Base-by-base conservation (phyloP, 352 stramenopile species). In the Globisporangium iwayamae region DNA sequence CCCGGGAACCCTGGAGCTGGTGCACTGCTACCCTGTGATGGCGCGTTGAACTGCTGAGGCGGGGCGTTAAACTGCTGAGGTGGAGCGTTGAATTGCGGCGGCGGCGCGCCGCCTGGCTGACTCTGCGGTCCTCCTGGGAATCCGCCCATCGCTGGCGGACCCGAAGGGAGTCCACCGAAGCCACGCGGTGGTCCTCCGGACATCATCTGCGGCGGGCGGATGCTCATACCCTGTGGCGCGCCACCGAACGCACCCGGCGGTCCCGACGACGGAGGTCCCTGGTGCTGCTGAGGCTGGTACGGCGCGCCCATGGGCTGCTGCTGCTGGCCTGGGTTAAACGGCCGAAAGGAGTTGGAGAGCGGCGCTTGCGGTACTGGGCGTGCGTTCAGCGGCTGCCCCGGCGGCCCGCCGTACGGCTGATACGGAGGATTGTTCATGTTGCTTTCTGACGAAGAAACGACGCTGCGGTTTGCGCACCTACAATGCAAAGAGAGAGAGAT, bases 251-350 rank as follows among this genome's bases (percentile, higher is more conserved):
- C 63, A 25, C 68, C 65, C 10, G 71, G 58, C 4, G 45, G 66
- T 36, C 48, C 68, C 11, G 60, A 48, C 14, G 48, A 61, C 11
- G 63, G 68, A 2, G 63, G 51, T 3, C 68, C 67, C 56, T 76
- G 68, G 45, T 71, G 71, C 54, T 73, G 61, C 2, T 67, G 66
- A 2, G 56, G 47, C 69, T 69, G 62, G 62, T 62, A 66, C 58
- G 75, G 75, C 46, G 74, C 60, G 52, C 80, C 78, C 52, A 67
- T 47, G 25, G 43, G 54, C 58, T 82, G 75, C 30, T 75, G 72
- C 54, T 70, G 64, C 58, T 75, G 67, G 10, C 64, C 79, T 6
- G 81, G 78, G 65, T 91, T 89, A 56, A 90, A 89, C 59, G 78
- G 80, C 14, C 80, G 79, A 62, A 89, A 91, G 1, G 77, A 69